Evolutionary conservation across 2,329 filamentous ascomycete genomes (phyloP).

Genomic region (Botryotinia convoluta): DNA sequence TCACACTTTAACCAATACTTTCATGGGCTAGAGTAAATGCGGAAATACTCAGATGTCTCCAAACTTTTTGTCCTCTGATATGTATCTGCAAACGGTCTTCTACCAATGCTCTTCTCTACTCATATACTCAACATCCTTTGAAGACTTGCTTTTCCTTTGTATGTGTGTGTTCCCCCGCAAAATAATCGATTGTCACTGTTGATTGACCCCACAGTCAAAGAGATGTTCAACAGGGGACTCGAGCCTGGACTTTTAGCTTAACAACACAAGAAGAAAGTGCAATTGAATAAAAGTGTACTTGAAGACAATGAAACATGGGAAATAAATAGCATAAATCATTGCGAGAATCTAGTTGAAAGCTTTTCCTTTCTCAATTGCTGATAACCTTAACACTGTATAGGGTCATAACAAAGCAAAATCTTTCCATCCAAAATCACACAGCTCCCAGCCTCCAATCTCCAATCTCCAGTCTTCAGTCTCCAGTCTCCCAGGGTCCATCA

Average conservation of each 20-base stretch:
- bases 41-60: not conserved
- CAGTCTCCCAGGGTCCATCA: not conserved
- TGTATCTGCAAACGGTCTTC: not conserved
- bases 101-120: not conserved
- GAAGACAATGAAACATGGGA: slow-evolving; percentile 14
- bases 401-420: not conserved
- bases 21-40: not conserved
- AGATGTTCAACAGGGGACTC: slow-evolving; percentile 14
- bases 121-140: not conserved
- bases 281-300: not conserved
- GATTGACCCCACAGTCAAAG: slow-evolving; percentile 8
- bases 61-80: not conserved
- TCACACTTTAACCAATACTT: not conserved
- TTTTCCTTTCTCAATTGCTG: not conserved
- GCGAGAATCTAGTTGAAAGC: not conserved
- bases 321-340: slow-evolving; percentile 7
- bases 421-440: not conserved
- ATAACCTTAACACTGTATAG: not conserved
- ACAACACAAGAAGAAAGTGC: not conserved
- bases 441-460: not conserved
- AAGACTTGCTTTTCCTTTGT: not conserved
- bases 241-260: slow-evolving; percentile 4
- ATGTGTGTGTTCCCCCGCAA: not conserved
- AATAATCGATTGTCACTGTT: not conserved
- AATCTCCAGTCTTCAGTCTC: not conserved